Base-by-base conservation (phyloP, 345 rosid species). In the Camelina neglecta region DNA sequence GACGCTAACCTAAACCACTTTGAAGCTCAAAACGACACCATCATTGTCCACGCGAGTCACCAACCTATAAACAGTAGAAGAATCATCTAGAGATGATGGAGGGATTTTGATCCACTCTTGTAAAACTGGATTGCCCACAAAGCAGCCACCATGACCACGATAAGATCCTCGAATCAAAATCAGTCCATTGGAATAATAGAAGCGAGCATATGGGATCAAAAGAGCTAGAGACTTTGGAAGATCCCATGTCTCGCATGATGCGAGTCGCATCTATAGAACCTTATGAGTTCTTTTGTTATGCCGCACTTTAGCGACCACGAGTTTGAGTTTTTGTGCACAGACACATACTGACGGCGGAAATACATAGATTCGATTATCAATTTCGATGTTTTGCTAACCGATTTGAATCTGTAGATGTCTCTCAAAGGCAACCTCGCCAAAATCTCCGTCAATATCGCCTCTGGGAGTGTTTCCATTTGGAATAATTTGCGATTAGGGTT, bases 341-440 rank as follows among this genome's bases (percentile, higher is more conserved):
- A 64, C 13, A 44, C 1, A 29, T 15, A 64, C 41, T n/a, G 41
- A 45, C 54, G 39, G 2, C 68, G 55, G 9, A 64, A 47, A 29
- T 45, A 36, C 8, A 31, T 1, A 24, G 41, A 45, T 26, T 47
- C 39, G 4, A 47, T 18, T 18, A 6, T 1, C 2, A 41, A 26
- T 48, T 47, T 65, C 42, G 42, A 65, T 45, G 38, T 16, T 47
- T 48, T 65, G n/a, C 56, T 8, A 0, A 64, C 69, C 8, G 24
- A n/a, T 64, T 64, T 64, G 55, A 47, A 45, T 9, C 69, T 65
- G 0, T 8, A 45, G 55, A 65, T 65, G 56, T 2, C 9, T 45
- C 24, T 65, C 6, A 47, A 4, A 4, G 41, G 41, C 9, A 38
- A 10, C 3, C 26, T 65, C n/a, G 69, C 69, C 3, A 65, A n/a